Evolutionary conservation across 2,329 filamentous ascomycete genomes (phyloP).

Genomic region (Diaporthe helianthi): DNA sequence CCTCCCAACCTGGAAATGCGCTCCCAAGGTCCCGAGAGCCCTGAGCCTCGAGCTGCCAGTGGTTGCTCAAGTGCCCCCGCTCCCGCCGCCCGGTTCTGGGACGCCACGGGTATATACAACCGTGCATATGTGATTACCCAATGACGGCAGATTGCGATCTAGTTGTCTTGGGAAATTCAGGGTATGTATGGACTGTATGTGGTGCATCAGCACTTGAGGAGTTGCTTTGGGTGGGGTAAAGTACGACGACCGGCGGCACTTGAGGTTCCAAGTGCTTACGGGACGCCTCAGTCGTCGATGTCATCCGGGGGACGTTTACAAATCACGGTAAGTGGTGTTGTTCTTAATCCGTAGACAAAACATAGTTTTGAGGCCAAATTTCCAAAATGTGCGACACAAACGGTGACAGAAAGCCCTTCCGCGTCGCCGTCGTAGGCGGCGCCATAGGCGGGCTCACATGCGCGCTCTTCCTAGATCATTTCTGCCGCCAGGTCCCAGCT

Average conservation of each 20-base stretch:
- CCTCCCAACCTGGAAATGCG: background rate
- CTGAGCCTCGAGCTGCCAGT: too few relatives aligned
- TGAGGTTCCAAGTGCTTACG: slow-evolving; percentile 7
- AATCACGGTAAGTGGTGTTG: too few relatives aligned
- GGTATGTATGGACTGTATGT: background rate
- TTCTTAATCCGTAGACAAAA: too few relatives aligned
- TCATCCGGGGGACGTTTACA: background rate
- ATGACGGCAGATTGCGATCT: background rate
- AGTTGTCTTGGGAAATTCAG: background rate
- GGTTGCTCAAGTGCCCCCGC: background rate
- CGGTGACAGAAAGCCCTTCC: slow-evolving; percentile 11
- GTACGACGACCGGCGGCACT: background rate
- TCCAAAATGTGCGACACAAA: background rate
- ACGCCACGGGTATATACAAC: background rate
- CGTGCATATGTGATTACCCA: slow-evolving; percentile 7
- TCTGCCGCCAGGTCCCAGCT: slow-evolving; percentile 2
- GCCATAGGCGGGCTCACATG: slow-evolving; percentile 31
- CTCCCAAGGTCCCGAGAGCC: too few relatives aligned
- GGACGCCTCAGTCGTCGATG: background rate
- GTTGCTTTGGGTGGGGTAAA: slow-evolving; percentile 8
- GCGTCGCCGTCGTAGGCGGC: slow-evolving; percentile 31
- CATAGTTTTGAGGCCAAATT: background rate
- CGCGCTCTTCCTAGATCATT: slow-evolving; percentile 30
- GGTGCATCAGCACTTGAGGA: background rate
- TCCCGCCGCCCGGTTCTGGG: background rate